Base-by-base conservation (phyloP, 768 basidiomycete species). In the Leccinum aurantiacum region DNA sequence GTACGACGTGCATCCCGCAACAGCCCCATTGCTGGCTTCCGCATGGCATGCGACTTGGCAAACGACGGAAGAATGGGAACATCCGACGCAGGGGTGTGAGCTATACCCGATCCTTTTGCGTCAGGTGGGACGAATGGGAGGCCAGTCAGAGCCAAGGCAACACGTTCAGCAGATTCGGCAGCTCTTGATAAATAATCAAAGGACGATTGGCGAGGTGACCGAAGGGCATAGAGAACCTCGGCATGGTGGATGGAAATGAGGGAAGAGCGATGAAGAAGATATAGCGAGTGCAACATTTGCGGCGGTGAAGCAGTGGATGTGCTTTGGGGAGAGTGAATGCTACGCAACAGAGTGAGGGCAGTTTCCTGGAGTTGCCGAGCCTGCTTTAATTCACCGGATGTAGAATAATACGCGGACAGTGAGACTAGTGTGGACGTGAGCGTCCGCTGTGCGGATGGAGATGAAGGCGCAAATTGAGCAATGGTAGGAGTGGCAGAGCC, bases 231-330 rank as follows among this genome's bases (percentile, higher is more conserved):
- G 10, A 84, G 74, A 11, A 92, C 88, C 73, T 92, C 89, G 0
- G 88, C 89, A 14, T 85, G 82, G 67, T 92, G 90, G 13, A 88
- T 77, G 14, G 86, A 86, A 51, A 92, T 73, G 11, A 92, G 75
- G n/a, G 90, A 84, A 15, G 88, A 84, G 44, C 89, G 86, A 60
- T 92, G 90, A 29, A 89, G 80, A 47, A 91, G 74, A 64, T 82
- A 89, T 6, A 89, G 72, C 1, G 78, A 73, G 69, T 91, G 90
- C 41, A 92, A 78, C 6, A 79, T 77, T 57, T 88, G 82, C 6
- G 87, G 80, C 10, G 84, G 78, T 10, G 88, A 78, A 25, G 79
- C 70, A 5, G 79, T 65, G 4, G 78, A 67, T 5, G 78, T 67
- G 6, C 79, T 76, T 9, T 78, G 72, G 10, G 85, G 80, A 47